These are phyloP conservation scores for Rhizophagus clarus DNA, from an alignment of 192 early-diverging fungal genomes.

Conservation along the genomic window DNA sequence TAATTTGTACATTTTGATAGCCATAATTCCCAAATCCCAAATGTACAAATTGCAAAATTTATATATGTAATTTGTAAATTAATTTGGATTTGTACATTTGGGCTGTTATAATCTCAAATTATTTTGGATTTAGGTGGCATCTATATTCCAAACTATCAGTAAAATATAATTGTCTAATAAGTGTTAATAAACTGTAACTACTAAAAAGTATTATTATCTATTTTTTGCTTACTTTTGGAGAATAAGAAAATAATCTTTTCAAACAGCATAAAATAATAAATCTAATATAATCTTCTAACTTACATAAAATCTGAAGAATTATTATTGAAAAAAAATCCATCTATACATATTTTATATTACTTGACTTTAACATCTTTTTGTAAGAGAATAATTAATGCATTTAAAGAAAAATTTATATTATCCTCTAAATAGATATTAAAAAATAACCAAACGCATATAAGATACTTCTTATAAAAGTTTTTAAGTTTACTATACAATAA, in stretches of 20 bases:
- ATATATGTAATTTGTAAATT: too few relatives aligned
- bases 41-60: too few relatives aligned
- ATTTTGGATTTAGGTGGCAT: too few relatives aligned
- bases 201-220: background rate
- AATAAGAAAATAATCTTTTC: too few relatives aligned
- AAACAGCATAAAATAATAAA: too few relatives aligned
- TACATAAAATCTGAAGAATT: too few relatives aligned
- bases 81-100: too few relatives aligned
- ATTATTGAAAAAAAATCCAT: background rate
- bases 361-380: background rate
- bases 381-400: conserved; percentile 23
- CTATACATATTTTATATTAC: conserved; percentile 16
- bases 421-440: background rate
- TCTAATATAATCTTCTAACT: too few relatives aligned
- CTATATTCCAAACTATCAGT: too few relatives aligned
- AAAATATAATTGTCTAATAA: background rate
- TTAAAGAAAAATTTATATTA: background rate
- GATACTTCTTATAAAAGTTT: background rate
- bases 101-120: too few relatives aligned
- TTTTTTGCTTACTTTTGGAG: background rate
- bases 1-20: too few relatives aligned
- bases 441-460: background rate
- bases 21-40: too few relatives aligned
- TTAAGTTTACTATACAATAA: background rate
- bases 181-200: background rate